Evolutionary conservation across 2,329 filamentous ascomycete species (phyloP).

Genomic region (Aschersonia sp.): DNA sequence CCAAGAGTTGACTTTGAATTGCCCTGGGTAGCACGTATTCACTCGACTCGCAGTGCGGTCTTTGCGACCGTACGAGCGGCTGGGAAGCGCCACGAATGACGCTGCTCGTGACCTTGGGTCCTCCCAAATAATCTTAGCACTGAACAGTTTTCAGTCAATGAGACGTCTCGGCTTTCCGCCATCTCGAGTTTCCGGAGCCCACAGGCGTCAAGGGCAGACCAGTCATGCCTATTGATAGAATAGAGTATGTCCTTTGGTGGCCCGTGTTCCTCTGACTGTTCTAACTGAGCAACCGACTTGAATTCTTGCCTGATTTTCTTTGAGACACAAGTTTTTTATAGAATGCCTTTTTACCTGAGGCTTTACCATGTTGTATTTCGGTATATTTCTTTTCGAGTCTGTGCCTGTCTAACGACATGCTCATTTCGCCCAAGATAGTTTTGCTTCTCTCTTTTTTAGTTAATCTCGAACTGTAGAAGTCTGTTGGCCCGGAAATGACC

Average conservation of each 20-base stretch:
- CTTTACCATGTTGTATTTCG: conserved; percentile 69
- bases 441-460: conserved; percentile 77
- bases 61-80: not conserved
- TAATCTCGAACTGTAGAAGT: conserved; percentile 69
- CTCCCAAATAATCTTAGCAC: not conserved
- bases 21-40: no score
- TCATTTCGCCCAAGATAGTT: conserved; percentile 73
- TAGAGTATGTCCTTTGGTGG: no score
- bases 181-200: no score
- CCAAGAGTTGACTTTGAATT: no score
- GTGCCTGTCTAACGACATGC: conserved; percentile 33
- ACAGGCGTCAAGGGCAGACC: no score
- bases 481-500: conserved; percentile 74
- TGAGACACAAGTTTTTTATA: conserved; percentile 62
- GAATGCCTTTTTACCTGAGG: conserved; percentile 75
- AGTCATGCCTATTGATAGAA: no score
- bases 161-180: no score
- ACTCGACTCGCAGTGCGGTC: not conserved
- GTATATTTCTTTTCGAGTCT: conserved; percentile 81
- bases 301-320: conserved; percentile 13
- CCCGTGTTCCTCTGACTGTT: not conserved
- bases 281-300: no score
- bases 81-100: not conserved
- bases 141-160: no score
- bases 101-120: not conserved